Conservation (phyloP, 129 eudicot species). For the Escallonia herrerae region DNA sequence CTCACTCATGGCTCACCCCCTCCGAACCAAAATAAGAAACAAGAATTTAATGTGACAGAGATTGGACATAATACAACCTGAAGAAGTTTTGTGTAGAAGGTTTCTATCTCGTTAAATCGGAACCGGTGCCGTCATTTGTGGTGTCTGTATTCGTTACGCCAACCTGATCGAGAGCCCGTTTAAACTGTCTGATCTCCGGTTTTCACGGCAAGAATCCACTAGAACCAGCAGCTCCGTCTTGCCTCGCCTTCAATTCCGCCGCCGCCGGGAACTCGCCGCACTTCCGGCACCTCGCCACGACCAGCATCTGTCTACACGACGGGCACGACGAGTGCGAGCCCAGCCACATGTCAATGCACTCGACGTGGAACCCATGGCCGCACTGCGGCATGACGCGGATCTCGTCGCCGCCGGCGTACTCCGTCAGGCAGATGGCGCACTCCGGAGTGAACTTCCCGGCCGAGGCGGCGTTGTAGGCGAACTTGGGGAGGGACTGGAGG, state of each 20-base stretch:
- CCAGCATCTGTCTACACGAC: constrained; percentile 63
- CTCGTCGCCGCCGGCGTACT: constrained; percentile 63
- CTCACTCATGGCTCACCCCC: no score
- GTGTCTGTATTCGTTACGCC: no score
- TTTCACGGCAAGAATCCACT: neutral
- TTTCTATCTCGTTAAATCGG: neutral
- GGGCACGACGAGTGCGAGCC: constrained; percentile 84
- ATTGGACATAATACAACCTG: neutral
- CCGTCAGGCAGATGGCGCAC: constrained; percentile 83
- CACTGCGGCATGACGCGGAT: constrained; percentile 80
- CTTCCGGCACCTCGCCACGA: constrained; percentile 45
- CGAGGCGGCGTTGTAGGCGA: constrained; percentile 15
- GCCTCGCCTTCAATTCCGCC: constrained; percentile 1
- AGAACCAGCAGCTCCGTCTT: constrained; percentile 3
- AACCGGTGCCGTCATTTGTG: constrained; percentile 13
- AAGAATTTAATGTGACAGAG: neutral
- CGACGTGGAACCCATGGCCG: constrained; percentile 70
- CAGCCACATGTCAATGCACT: constrained; percentile 78
- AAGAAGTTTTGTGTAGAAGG: neutral
- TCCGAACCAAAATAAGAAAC: neutral
- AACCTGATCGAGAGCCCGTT: neutral
- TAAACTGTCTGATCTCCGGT: neutral
- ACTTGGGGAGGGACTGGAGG: constrained; percentile 44
- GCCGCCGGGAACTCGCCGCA: constrained; percentile 50
- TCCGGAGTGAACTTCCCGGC: constrained; percentile 18